Evolutionary conservation across 257 asterid genomes (phyloP), one percentile per base, ranked within the genome.

Genomic region (Solanum verrucosum): DNA sequence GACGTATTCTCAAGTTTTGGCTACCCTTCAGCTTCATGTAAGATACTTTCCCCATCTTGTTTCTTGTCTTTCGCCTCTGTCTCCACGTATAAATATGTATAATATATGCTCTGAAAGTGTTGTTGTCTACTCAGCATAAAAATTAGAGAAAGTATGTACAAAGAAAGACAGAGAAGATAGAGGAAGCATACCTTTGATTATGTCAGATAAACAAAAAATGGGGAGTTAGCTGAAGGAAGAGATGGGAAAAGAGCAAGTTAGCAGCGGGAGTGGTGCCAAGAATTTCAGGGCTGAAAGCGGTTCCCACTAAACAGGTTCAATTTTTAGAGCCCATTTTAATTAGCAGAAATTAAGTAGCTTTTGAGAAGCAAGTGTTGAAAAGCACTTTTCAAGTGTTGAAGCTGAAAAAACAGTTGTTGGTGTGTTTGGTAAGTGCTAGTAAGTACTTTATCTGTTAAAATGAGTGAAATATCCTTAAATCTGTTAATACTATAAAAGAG

Each of bases 1-100:
- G 94, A 34, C 99, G 96, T 40, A 95, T 93, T 89, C 99, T 88
- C 70, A 97, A 15, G 88, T 92, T 94, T 88, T 90, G 92, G 96
- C 98, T 92, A 52, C 99, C 98, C 91, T 91, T 93, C 79, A 96
- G 90, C 92, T 89, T 90, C 96, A 84, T 92, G 87, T 92, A 93
- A 40, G 94, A 23, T 44, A 86, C 23, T 78, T 93, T 94, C 87
- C 88, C 95, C 98, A 95, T 93, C 38, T 42, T 91, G 84, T 70
- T 20, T 7, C 37, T 42, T 21, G 52, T 14, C 83, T 74, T 73
- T 34, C 27, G 13, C 81, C 81, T 72, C 42, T 73, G 42, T 34
- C 14, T 18, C 27, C 49, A 73, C 81, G 1, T 33, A 72, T 35
- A 34, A 9, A 34, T 34, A 34, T 34, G 46, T 20, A 73, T 20